Evolutionary conservation across 2,329 filamentous ascomycete species (phyloP), one percentile per base, ranked within the genome.

Genomic region (Verticillium isaacii): DNA sequence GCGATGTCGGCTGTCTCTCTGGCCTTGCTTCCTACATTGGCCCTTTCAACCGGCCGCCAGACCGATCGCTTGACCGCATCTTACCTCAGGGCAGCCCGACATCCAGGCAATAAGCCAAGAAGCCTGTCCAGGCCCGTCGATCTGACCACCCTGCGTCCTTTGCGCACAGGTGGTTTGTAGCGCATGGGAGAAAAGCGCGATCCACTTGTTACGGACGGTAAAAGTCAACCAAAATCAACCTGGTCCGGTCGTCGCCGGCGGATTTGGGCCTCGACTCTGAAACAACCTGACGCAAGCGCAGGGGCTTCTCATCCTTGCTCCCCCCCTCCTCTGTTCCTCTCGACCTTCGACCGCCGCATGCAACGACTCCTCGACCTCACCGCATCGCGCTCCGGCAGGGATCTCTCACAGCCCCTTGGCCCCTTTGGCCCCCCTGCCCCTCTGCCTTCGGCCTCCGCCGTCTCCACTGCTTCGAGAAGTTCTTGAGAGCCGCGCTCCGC

Each of bases 231-330:
- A 29, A n/a, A 23, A 37, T 39, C 32, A 58, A 9, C 56, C 29
- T 15, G 23, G 36, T 58, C 36, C 37, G 7, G 12, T 41, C 12
- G 34, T 45, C 37, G 15, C 36, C 56, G 34, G 34, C 32, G 17
- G 32, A 36, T 36, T 23, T 3, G 55, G 17, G 32, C 55, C 55
- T 36, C 32, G 55, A 57, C n/a, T 67, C 71, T 77, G 75, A 77
- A 77, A 77, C 75, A 64, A 58, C 65, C 70, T 75, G 75, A 75
- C 70, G 73, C 74, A 75, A 67, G 63, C 63, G 66, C 69, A 68
- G 70, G 70, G 69, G 56, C 63, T 61, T 59, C 9, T 29, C 45
- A 50, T 50, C 45, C 45, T 50, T 50, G 45, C 5, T 29, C 4
- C 45, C n/a, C 45, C 5, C 45, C 37, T 41, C 61, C 60, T 60